Conservation (phyloP, 73 alveolate genomes). For the Uronychia setigera region DNA sequence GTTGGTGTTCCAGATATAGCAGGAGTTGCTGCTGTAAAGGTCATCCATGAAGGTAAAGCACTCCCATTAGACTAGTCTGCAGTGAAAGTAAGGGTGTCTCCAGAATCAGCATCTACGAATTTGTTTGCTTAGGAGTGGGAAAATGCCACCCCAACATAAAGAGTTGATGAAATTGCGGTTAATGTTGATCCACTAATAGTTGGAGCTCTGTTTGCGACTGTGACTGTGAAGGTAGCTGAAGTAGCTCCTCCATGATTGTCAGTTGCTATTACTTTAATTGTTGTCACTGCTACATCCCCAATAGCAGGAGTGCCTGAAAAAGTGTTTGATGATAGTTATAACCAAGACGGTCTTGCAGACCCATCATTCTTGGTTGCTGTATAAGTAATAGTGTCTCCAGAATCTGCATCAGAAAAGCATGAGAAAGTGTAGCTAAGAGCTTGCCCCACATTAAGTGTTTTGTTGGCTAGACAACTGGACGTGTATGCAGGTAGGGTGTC, state of each 20-base stretch:
- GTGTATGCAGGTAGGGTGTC: slow-evolving; percentile 2
- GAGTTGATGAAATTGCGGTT: too few relatives aligned
- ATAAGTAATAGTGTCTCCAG: not conserved
- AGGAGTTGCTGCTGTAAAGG: slow-evolving; percentile 1
- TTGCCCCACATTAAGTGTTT: not conserved
- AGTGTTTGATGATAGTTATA: not conserved
- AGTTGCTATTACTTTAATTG: slow-evolving; percentile 1
- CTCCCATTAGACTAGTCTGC: slow-evolving; percentile 5
- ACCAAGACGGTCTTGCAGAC: not conserved
- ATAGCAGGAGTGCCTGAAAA: slow-evolving; percentile 5
- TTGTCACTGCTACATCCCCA: not conserved
- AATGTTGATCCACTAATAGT: too few relatives aligned
- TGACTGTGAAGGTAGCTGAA: too few relatives aligned
- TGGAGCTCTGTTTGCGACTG: too few relatives aligned
- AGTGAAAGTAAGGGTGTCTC: slow-evolving; percentile 7
- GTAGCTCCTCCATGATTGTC: too few relatives aligned
- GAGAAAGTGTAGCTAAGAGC: slow-evolving; percentile 3
- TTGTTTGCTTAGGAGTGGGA: too few relatives aligned
- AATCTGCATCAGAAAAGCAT: not conserved
- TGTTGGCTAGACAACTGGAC: not conserved
- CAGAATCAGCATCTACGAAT: slow-evolving; percentile 20
- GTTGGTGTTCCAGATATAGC: too few relatives aligned
- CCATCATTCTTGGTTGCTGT: not conserved
- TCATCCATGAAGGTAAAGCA: slow-evolving; percentile 17
- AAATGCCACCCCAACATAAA: too few relatives aligned